phyloP scores from a whole-genome alignment of 2,329 filamentous ascomycete genomes.

The Didymella exigua region DNA sequence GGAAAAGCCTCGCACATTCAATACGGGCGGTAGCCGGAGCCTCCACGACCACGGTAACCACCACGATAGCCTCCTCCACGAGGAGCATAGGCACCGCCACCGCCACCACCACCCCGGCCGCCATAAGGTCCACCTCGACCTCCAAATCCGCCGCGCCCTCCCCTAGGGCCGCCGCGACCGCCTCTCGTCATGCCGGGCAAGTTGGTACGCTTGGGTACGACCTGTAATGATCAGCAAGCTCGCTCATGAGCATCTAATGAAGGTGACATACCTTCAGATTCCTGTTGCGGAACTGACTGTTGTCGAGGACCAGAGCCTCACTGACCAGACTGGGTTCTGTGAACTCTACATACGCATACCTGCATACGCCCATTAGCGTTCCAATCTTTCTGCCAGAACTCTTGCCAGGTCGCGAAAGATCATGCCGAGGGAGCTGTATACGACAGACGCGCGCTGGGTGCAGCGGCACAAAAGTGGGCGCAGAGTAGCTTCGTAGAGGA shows the following conservation, averaged over 20 bases:
- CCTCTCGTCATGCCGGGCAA: constrained; percentile 91
- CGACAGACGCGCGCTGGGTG: not conserved
- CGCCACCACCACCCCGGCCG: constrained; percentile 46
- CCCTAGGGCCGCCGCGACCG: constrained; percentile 65
- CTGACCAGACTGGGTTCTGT: constrained; percentile 91
- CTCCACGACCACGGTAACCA: constrained; percentile 44
- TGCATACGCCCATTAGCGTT: constrained; percentile 60
- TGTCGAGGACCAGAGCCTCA: constrained; percentile 92
- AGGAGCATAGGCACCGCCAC: constrained; percentile 56
- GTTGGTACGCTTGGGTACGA: constrained; percentile 93
- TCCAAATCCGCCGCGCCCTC: constrained; percentile 51
- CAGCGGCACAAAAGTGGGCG: constrained; percentile 9
- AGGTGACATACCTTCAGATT: constrained; percentile 78
- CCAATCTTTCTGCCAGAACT: constrained; percentile 59
- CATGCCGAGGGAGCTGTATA: not conserved
- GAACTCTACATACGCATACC: constrained; percentile 99
- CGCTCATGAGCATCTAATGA: not conserved
- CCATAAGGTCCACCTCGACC: constrained; percentile 58
- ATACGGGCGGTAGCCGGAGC: constrained; percentile 40
- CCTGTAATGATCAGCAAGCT: constrained; percentile 53
- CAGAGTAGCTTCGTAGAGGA: not conserved
- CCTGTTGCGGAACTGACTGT: constrained; percentile 92
- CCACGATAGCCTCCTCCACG: constrained; percentile 51
- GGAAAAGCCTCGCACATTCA: constrained; percentile 15
- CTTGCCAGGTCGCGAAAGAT: constrained; percentile 63